A percentile compares a stretch with the other conserved stretches of the same genome.
phyloP scores from a whole-genome alignment of 345 rosid genomes.

The Eucalyptus melliodora region DNA sequence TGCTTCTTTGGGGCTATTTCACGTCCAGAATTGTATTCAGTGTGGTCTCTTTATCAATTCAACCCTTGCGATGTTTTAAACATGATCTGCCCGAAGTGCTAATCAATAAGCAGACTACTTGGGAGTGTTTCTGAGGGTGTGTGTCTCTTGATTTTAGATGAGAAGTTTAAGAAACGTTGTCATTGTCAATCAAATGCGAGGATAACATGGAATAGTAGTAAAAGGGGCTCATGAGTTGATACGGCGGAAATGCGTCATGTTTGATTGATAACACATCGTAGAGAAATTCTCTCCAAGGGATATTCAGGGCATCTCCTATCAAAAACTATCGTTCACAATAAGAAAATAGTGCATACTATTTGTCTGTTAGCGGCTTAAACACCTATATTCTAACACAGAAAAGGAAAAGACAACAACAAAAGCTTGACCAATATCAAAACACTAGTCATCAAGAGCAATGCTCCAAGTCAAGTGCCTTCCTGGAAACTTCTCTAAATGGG shows the following conservation, averaged over 20 bases:
- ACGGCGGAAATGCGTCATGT: neutral
- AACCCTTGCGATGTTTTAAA: neutral
- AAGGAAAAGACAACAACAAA: neutral
- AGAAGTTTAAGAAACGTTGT: neutral
- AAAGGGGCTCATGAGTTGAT: neutral
- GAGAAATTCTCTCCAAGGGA: neutral
- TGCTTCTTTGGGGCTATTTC: neutral
- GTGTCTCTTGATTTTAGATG: neutral
- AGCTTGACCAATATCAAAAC: neutral
- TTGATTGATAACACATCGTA: fast-evolving
- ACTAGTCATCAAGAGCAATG: neutral
- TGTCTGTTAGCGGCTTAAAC: neutral
- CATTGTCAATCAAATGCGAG: neutral
- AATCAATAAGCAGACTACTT: neutral
- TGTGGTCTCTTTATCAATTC: neutral
- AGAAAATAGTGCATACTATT: neutral
- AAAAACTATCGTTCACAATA: neutral
- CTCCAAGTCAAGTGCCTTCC: neutral
- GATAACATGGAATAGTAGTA: neutral
- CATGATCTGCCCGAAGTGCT: neutral
- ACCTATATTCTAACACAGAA: neutral
- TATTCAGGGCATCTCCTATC: neutral
- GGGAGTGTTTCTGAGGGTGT: neutral
- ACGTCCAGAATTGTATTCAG: neutral
- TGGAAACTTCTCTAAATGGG: neutral